phyloP scores from a whole-genome alignment of 2,329 filamentous ascomycete genomes.

The Phoma herbarum region DNA sequence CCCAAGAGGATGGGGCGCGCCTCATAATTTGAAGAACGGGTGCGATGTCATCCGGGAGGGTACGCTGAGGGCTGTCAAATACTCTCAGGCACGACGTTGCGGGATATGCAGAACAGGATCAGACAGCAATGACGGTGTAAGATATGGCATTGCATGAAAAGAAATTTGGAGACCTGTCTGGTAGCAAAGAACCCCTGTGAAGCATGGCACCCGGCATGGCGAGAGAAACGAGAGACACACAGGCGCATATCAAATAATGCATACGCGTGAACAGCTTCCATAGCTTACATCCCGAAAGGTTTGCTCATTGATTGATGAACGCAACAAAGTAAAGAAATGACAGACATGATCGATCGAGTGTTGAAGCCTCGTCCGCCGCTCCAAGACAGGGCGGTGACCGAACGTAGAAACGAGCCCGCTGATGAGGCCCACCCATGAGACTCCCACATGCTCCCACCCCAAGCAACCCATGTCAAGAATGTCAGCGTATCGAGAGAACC shows the following conservation, averaged over 20 bases:
- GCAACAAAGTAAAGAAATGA: conserved; percentile 40
- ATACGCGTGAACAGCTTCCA: conserved; percentile 33
- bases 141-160: conserved; percentile 9
- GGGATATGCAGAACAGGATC: neutral
- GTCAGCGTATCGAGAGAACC: conserved; percentile 28
- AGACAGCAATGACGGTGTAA: neutral
- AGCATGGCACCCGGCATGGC: conserved; percentile 1
- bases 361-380: conserved; percentile 22
- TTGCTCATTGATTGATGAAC: conserved; percentile 34
- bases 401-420: conserved; percentile 25
- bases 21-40: no score
- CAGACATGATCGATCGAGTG: conserved; percentile 35
- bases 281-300: conserved; percentile 30
- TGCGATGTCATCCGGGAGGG: no score
- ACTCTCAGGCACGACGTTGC: neutral
- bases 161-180: conserved; percentile 4
- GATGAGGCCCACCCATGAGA: conserved; percentile 15
- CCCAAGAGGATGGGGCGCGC: no score
- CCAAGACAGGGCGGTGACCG: conserved; percentile 21
- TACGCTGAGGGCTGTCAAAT: no score
- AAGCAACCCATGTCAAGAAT: conserved; percentile 29
- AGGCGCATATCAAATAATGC: conserved; percentile 7
- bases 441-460: conserved; percentile 20
- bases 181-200: conserved; percentile 8
- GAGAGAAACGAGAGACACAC: conserved; percentile 8